A percentile compares a stretch with the other conserved stretches of the same genome.
These are phyloP conservation scores for Sugiyamaella japonica DNA, from an alignment of 1,139 yeast genomes.

Conservation along the genomic window DNA sequence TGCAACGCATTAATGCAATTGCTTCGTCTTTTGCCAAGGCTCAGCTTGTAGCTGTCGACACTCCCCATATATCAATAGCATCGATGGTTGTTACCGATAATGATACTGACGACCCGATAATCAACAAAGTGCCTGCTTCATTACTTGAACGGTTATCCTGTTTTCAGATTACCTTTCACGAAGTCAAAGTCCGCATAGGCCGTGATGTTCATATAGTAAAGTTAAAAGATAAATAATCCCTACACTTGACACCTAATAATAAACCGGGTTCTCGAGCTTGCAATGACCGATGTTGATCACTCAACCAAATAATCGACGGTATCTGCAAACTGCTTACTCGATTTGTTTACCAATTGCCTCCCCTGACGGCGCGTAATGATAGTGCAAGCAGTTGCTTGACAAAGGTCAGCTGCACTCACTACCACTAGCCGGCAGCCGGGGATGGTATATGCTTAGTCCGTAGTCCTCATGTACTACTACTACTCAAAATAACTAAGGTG, in stretches of 20 bases:
- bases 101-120: neutral
- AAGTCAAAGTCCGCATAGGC: slow-evolving; percentile 27
- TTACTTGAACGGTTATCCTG: neutral
- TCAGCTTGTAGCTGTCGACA: slow-evolving; percentile 16
- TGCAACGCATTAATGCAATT: slow-evolving; percentile 19
- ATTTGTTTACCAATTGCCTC: neutral
- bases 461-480: neutral
- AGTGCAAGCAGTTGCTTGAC: too few species aligned
- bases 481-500: neutral
- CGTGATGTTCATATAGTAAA: slow-evolving; percentile 23
- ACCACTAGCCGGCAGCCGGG: too few species aligned
- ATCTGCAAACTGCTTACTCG: neutral
- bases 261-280: too few species aligned
- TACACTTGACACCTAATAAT: too few species aligned
- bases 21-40: slow-evolving; percentile 22
- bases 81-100: slow-evolving; percentile 22
- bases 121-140: neutral
- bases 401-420: too few species aligned
- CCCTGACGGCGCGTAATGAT: too few species aligned
- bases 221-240: neutral
- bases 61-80: slow-evolving; percentile 32
- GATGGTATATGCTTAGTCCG: too few species aligned
- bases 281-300: too few species aligned
- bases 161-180: slow-evolving; percentile 10
- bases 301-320: neutral